Evolutionary conservation across 176 grass and related monocot genomes (phyloP), one percentile per base, ranked within the genome.

Genomic region (Saccharum officinarum): DNA sequence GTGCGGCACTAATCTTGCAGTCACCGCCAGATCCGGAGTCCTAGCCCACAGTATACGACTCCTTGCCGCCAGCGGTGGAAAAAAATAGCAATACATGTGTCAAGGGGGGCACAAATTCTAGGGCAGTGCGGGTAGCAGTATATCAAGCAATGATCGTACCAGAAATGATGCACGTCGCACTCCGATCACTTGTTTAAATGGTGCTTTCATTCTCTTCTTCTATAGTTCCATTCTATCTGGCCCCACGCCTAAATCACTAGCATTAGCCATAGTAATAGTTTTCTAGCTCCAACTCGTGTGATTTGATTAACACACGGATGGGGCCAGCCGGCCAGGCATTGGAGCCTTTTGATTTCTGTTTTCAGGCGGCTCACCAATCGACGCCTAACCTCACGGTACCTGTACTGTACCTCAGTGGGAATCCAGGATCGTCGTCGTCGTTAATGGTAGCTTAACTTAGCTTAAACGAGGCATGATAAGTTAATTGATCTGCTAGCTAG

Each of bases 261-360:
- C 13, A n/a, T 59, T n/a, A 59, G 54, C 20, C 8, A 59, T 59
- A 59, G 61, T 63, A 23, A 18, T 70, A 68, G 22, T 70, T 22
- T 82, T 75, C 7, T 77, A 46, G 13, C 42, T 45, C 41, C 64
- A 82, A 55, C 7, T 79, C n/a, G 47, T 17, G 61, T 65, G 54
- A 88, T 84, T 54, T 81, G 70, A 91, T 78, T 45, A 76, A 36
- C 63, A 75, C 18, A 20, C 33, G 33, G 33, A 34, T 77, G 67
- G 84, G 9, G 23, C 59, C 50, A n/a, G 54, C 54, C 54, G 20
- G 54, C 39, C 57, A 83, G 16, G 42, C 40, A 22, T 68, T 23
- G 40, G 25, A 44, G 42, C 75, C 22, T 72, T 63, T 64, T 85
- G 71, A 12, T 71, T 11, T 76, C 17, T 71, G 63, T 54, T 89